Base-by-base conservation (phyloP, 768 basidiomycete species). In the Cyclocybe aegerita region DNA sequence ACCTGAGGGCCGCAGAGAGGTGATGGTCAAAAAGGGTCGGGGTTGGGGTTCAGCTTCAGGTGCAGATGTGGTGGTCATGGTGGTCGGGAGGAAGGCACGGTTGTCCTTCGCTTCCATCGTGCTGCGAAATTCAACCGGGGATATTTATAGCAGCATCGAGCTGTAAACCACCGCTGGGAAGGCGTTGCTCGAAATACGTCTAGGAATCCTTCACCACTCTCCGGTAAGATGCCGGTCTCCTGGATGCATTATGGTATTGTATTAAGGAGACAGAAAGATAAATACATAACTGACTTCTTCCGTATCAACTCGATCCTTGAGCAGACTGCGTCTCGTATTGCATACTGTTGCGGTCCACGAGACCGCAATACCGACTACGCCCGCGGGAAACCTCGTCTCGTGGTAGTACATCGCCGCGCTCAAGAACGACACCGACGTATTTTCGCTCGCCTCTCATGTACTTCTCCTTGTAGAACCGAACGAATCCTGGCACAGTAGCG, bases 401-500 rank as follows among this genome's bases (percentile, higher is more conserved):
- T 4, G 97, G 97, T 14, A 99, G 79, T 52, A 76, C 82, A 61
- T 99, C 94, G 31, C 90, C 90, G 44, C 84, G 83, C 42, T 85
- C 78, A 23, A 89, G 76, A 7, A 91, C 92, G 32, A 99, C 77
- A 29, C 97, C 97, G 40, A 98, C 78, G 59, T 80, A 93, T 60
- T 82, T 84, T 44, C 90, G 82, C 59, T 89, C 83, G 43, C 82
- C 79, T 29, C 83, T 77, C 75, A 84, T 78, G 73, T 82, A 84
- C 50, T 85, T 87, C 65, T 83, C 74, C 67, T 85, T 88, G 83
- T 97, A 99, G 71, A 94, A 98, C 37, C 93, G 90, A 35, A 99
- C 91, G 63, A 82, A 93, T 9, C 97, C 97, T 0, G 96, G 95
- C 4, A 85, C 85, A 2, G 82, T 76, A 17, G 97, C 95, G 63